A percentile compares a stretch with the other conserved stretches of the same genome.
Conservation (phyloP, 2,329 filamentous ascomycete genomes). For the Coniochaeta hoffmannii region DNA sequence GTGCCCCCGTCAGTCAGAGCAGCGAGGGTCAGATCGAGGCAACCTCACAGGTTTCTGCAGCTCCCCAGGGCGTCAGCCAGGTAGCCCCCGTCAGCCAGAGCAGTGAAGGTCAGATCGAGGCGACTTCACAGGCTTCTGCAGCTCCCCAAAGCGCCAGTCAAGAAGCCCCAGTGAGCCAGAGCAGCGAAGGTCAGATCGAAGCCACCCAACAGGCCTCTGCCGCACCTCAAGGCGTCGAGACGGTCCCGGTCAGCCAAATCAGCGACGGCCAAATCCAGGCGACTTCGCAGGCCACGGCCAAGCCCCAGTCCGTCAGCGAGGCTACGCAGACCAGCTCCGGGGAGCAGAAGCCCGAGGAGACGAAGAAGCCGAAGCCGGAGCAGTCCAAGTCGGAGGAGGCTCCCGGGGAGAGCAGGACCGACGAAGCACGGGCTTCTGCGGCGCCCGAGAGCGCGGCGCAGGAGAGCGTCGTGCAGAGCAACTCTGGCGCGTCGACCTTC, state of each 20-base stretch:
- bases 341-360: background rate
- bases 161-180: background rate
- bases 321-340: background rate
- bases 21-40: slow-evolving; percentile 11
- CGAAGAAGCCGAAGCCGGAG: background rate
- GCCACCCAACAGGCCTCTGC: slow-evolving; percentile 8
- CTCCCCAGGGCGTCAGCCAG: slow-evolving; percentile 28
- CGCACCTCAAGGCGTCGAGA: slow-evolving; percentile 3
- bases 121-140: background rate
- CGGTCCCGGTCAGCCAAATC: background rate
- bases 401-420: background rate
- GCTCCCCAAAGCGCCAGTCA: background rate
- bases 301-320: background rate
- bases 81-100: slow-evolving; percentile 4
- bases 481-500: background rate
- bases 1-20: background rate
- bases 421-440: background rate
- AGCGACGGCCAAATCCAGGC: slow-evolving; percentile 1
- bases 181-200: background rate
- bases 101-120: slow-evolving; percentile 1
- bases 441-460: background rate
- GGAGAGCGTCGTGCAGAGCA: background rate
- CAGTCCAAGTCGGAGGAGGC: background rate
- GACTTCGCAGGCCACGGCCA: background rate
- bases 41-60: slow-evolving; percentile 19